These are phyloP conservation scores for Candida neerlandica DNA, from an alignment of 1,139 yeast species.

Conservation along the genomic window DNA sequence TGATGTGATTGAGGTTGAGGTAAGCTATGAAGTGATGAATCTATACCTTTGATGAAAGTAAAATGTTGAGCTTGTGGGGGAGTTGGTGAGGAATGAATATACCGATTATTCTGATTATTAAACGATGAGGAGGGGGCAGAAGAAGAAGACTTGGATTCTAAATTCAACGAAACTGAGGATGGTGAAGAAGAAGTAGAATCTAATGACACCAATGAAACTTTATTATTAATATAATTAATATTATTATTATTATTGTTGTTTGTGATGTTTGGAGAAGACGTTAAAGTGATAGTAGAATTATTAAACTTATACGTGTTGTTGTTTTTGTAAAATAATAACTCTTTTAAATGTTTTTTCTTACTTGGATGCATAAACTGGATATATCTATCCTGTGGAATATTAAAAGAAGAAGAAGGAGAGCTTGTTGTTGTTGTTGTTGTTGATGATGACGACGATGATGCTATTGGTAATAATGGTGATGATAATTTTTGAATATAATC, in stretches of 20 bases:
- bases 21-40: background rate
- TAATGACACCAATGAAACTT: background rate
- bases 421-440: no score
- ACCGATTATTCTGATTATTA: background rate
- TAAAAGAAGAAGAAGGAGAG: no score
- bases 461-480: background rate
- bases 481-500: background rate
- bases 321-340: constrained; percentile 4
- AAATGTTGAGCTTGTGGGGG: no score
- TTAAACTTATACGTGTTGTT: background rate
- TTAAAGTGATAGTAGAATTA: background rate
- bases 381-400: background rate
- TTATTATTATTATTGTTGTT: no score
- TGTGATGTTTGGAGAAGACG: background rate
- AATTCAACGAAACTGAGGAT: background rate
- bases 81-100: background rate
- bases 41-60: no score
- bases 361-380: constrained; percentile 3
- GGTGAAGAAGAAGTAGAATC: background rate
- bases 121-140: no score
- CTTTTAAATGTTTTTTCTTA: background rate
- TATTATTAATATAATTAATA: background rate
- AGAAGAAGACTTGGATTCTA: background rate
- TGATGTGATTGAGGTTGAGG: no score
- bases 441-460: no score